These are phyloP conservation scores for Candida sphagnicola DNA, from an alignment of 805 yeast species.

Conservation along the genomic window DNA sequence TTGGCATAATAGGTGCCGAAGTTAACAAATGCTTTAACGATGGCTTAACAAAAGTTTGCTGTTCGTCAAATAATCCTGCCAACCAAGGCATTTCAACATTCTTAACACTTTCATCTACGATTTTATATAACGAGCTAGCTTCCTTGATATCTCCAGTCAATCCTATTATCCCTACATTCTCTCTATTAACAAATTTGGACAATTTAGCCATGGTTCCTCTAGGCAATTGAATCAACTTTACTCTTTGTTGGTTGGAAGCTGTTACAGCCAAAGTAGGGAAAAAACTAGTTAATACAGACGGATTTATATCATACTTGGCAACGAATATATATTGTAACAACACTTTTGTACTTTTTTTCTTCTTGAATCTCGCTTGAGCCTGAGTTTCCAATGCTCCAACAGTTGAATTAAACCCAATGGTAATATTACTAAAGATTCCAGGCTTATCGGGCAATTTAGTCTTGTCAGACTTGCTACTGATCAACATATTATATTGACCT, in stretches of 20 bases:
- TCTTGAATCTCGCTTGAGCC: conserved; percentile 17
- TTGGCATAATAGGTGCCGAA: conserved; percentile 39
- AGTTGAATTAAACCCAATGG: conserved; percentile 55
- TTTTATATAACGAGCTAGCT: conserved; percentile 24
- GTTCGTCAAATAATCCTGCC: conserved; percentile 21
- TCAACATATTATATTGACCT: conserved; percentile 19
- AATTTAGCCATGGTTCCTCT: conserved; percentile 32
- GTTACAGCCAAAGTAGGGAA: conserved; percentile 54
- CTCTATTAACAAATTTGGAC: conserved; percentile 24
- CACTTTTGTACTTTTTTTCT: background rate
- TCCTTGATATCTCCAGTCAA: conserved; percentile 22
- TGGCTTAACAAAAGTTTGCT: conserved; percentile 23
- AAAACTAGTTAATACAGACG: conserved; percentile 49
- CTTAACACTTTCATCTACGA: conserved; percentile 24
- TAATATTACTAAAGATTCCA: conserved; percentile 18
- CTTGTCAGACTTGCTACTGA: conserved; percentile 1
- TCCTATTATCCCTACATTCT: conserved; percentile 31
- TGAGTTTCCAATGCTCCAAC: conserved; percentile 45
- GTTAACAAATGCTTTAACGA: conserved; percentile 43
- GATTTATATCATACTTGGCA: conserved; percentile 52
- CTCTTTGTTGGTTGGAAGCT: conserved; percentile 36
- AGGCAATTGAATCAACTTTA: conserved; percentile 61
- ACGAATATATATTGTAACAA: conserved; percentile 48
- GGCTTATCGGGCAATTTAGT: conserved; percentile 18
- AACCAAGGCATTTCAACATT: conserved; percentile 47